Conservation (phyloP, 768 basidiomycete species). For the Suillus subaureus region DNA sequence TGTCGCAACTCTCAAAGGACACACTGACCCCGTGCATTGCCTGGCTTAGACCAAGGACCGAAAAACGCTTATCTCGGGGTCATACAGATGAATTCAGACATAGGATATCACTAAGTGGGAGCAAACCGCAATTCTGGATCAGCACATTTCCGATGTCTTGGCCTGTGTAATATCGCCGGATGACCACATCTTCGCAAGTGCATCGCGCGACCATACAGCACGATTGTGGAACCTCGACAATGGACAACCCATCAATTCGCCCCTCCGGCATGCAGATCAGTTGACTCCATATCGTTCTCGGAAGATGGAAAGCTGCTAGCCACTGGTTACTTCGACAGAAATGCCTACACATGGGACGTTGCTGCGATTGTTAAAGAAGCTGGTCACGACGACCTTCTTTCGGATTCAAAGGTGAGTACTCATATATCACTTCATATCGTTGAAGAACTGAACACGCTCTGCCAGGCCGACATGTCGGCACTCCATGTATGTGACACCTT, state of each 20-base stretch:
- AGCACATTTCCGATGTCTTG: neutral
- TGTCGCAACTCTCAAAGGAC: too few species aligned
- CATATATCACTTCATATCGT: too few species aligned
- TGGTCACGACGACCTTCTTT: neutral
- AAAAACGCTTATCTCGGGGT: too few species aligned
- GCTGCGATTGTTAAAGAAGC: neutral
- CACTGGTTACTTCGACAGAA: neutral
- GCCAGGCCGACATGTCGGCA: neutral
- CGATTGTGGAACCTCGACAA: neutral
- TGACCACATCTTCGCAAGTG: constrained; percentile 9
- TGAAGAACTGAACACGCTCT: neutral
- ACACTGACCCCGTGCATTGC: too few species aligned
- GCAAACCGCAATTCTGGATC: too few species aligned
- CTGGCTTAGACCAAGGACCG: too few species aligned
- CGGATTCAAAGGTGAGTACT: neutral
- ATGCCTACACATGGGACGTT: neutral
- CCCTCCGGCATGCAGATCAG: neutral
- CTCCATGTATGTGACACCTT: neutral
- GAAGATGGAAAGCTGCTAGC: neutral
- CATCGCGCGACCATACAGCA: constrained; percentile 11
- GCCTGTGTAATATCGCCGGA: neutral
- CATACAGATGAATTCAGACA: too few species aligned
- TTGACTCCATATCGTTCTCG: constrained; percentile 1
- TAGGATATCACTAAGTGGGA: too few species aligned
- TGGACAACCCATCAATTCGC: neutral